Base-by-base conservation (phyloP, 352 stramenopile species). In the Phytopythium mirpurense region DNA sequence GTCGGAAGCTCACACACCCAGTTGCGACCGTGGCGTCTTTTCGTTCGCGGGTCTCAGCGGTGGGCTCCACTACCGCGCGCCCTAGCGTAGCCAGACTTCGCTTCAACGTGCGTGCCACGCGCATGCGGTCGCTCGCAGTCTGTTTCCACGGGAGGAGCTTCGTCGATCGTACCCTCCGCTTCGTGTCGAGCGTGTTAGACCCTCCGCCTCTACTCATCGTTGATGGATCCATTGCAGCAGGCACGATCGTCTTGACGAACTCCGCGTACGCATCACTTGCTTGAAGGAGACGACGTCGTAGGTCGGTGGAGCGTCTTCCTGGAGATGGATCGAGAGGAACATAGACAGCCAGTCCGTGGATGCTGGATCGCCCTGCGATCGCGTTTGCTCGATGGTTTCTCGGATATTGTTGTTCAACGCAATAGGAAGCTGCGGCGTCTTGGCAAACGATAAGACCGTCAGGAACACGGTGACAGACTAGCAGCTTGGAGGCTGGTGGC, bases 61-160 rank as follows among this genome's bases (percentile, higher is more conserved):
- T 5, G 31, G 46, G 26, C 2, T 42, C 34, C 2, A 31, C 14
- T 1, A 70, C 21, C n/a, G 43, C 56, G 21, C 50, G 55, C 1
- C 41, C 51, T 56, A 63, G 57, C 19, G 15, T 32, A 1, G 31
- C 42, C n/a, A 48, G 38, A 54, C 27, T 63, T 7, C 46, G 54
- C 35, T 67, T 71, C n/a, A 74, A 57, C 27, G 23, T 38, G 46
- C 65, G 65, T 4, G 74, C 62, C 4, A 68, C 59, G 46, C 81
- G 65, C 32, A 87, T 64, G 2, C 72, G 59, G 32, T 86, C 64
- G 5, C 71, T 69, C 0, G 79, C 76, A 14, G 72, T 72, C 31
- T 81, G 54, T 19, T 88, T 90, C 79, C 79, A 90, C 5, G 68
- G 58, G 1, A 90, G 53, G 27, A 76, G 70, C 37, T 82, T 77